Evolutionary conservation across 148 eudicot species (phyloP), one percentile per base, ranked within the genome.

Genomic region (Nepenthes gracilis): DNA sequence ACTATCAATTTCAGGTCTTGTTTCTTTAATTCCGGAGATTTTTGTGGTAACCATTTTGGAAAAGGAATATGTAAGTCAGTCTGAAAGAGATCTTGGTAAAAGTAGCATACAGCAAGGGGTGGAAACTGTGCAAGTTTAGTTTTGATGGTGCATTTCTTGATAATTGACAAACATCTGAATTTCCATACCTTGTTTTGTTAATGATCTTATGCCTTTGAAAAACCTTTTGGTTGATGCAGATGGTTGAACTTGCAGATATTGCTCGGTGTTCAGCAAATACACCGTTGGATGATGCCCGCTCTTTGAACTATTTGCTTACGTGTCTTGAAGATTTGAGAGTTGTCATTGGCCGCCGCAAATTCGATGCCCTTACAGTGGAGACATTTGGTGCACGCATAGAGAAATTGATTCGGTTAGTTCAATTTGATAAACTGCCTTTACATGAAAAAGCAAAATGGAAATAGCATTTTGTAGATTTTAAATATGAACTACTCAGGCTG

Each of bases 351-450:
- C 85, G 87, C 55, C 76, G 95, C 65, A 93, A 93, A 74, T 79
- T 84, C 61, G 95, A 93, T 63, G 88, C 96, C 2, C 89, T 88
- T 38, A 93, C 95, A 32, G 96, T 93, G 40, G 95, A 93, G 72
- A 93, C 99, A 52, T 93, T 93, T 81, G 99, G 96, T 62, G 78
- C 95, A 54, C 99, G 96, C 36, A 88, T 93, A 63, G 99, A 93
- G 77, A 93, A 93, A 77, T 72, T 93, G 64, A 93, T 93, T 57
- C 76, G 92, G 99, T 88, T 50, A 66, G 88, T 75, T 58, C 61
- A 34, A 33, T 55, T 34, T 57, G 33, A 62, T 37, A 43, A 14
- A 2, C 38, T 57, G 33, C 1, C 35, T 54, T 12, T 47, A 9
- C 36, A 49, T 13, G 23, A 23, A 23, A 23, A 23, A 23, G 23